Percentiles rank a stretch among this genome's conserved stretches.
Conservation (phyloP, 1,139 yeast genomes). For the Magnusiomyces starmeri region DNA sequence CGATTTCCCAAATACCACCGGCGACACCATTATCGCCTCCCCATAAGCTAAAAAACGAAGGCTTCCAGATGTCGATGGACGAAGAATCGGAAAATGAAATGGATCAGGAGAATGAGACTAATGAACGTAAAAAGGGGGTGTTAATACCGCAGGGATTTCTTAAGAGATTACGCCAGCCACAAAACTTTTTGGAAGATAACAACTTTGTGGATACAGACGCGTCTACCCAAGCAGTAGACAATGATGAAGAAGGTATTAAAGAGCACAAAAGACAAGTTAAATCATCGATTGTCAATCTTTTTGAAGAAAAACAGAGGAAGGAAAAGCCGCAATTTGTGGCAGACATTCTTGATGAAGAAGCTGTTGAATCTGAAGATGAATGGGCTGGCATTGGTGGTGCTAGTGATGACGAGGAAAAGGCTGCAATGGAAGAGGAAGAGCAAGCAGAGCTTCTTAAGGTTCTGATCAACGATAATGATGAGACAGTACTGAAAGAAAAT, state of each 20-base stretch:
- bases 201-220: neutral
- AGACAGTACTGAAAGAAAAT: constrained; percentile 35
- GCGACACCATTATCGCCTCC: neutral
- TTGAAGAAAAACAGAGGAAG: neutral
- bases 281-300: neutral
- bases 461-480: neutral
- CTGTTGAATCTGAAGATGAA: constrained; percentile 90
- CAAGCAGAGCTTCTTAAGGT: neutral
- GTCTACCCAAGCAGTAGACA: neutral
- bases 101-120: neutral
- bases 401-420: constrained; percentile 1
- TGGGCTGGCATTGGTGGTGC: constrained; percentile 56
- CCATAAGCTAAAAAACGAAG: neutral
- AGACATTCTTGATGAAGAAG: constrained; percentile 64
- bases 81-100: neutral
- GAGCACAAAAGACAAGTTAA: too few relatives aligned
- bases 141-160: neutral
- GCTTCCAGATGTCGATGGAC: too few relatives aligned
- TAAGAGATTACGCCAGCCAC: neutral
- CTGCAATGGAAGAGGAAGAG: neutral
- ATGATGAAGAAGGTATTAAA: too few relatives aligned
- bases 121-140: neutral
- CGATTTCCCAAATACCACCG: neutral
- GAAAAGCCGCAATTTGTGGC: constrained; percentile 24
- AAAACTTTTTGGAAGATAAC: neutral